phyloP scores from a whole-genome alignment of 768 basidiomycete species.

The Tylopilus sp. region DNA sequence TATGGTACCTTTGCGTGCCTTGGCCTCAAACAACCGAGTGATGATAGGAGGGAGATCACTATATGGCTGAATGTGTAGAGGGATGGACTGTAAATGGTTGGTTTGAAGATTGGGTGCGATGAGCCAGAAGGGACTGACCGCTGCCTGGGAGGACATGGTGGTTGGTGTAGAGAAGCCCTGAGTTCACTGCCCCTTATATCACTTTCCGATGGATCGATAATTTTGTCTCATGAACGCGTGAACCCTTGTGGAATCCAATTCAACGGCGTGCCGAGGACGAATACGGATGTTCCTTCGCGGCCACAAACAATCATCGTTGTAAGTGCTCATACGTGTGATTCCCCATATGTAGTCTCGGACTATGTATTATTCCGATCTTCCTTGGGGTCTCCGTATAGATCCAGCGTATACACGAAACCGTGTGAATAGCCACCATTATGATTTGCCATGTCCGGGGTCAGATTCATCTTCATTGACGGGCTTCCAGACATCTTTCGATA shows the following conservation, averaged over 20 bases:
- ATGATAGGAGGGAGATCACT: slow-evolving; percentile 51
- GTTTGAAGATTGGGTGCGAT: neutral
- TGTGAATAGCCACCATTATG: slow-evolving; percentile 8
- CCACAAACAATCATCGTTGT: slow-evolving; percentile 4
- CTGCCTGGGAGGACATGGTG: slow-evolving; percentile 38
- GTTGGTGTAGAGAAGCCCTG: neutral
- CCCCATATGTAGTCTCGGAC: neutral
- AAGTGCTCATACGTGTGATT: neutral
- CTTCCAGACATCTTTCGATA: slow-evolving; percentile 86
- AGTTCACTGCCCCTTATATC: slow-evolving; percentile 13
- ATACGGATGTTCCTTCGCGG: neutral
- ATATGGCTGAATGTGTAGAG: slow-evolving; percentile 42
- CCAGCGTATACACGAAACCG: slow-evolving; percentile 2
- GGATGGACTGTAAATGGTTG: slow-evolving; percentile 34
- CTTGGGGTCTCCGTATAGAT: neutral
- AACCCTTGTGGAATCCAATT: slow-evolving; percentile 5
- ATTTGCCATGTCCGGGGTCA: slow-evolving; percentile 7
- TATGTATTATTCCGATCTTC: slow-evolving; percentile 3
- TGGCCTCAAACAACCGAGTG: slow-evolving; percentile 56
- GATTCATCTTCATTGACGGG: slow-evolving; percentile 31
- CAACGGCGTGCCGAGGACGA: neutral
- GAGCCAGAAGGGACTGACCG: slow-evolving; percentile 27
- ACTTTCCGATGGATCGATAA: neutral
- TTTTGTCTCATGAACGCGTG: slow-evolving; percentile 1
- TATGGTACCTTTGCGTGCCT: slow-evolving; percentile 55